Conservation (phyloP, 148 eudicot genomes). For the Agrostemma githago region DNA sequence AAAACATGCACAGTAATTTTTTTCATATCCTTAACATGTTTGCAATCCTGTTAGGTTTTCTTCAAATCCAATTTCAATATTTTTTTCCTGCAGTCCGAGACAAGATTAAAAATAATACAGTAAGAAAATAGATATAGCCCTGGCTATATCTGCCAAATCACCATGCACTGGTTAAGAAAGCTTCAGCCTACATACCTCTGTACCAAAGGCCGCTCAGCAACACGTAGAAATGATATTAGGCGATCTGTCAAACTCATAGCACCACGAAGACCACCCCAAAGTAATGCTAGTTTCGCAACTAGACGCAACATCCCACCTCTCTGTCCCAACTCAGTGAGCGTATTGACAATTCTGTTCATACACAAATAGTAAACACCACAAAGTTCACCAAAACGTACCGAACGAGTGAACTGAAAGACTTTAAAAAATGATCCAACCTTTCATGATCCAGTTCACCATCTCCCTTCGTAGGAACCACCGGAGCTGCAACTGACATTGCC, state of each 20-base stretch:
- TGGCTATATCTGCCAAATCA: neutral
- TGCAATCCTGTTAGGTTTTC: neutral
- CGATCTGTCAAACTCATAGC: slow-evolving; percentile 87
- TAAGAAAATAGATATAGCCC: neutral
- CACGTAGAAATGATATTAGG: slow-evolving; percentile 61
- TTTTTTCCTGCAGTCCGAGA: neutral
- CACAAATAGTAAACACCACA: slow-evolving; percentile 17
- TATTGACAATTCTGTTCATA: slow-evolving; percentile 62
- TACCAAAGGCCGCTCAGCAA: slow-evolving; percentile 75
- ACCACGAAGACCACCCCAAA: slow-evolving; percentile 99
- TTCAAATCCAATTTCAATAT: neutral
- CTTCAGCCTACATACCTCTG: slow-evolving; percentile 52
- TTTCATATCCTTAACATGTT: neutral
- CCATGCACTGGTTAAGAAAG: slow-evolving; percentile 1
- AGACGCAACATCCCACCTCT: slow-evolving; percentile 74
- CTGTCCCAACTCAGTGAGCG: slow-evolving; percentile 81
- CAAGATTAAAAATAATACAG: neutral
- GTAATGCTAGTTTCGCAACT: slow-evolving; percentile 76
- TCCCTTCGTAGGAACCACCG: slow-evolving; percentile 82
- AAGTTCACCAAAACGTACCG: neutral
- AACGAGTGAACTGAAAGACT: neutral
- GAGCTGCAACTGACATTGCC: slow-evolving; percentile 96
- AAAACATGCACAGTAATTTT: neutral
- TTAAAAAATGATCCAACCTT: slow-evolving; percentile 40
- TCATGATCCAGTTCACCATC: slow-evolving; percentile 91